Evolutionary conservation across 2,329 filamentous ascomycete genomes (phyloP), one percentile per base, ranked within the genome.

Genomic region (Aspergillus sp.): DNA sequence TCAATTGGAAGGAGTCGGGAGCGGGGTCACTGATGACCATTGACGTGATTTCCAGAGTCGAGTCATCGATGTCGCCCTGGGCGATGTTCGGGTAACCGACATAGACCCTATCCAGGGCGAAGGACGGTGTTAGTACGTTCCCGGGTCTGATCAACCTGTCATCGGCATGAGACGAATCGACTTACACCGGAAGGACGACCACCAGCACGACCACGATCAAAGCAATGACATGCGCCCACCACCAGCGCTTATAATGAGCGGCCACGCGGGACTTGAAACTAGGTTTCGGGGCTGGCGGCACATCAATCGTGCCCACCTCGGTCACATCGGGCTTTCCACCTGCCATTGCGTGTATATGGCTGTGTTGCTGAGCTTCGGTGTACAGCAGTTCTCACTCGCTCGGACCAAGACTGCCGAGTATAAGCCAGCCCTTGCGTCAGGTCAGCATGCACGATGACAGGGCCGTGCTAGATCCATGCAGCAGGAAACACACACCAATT

Each of bases 41-140:
- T n/a, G 75, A 71, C 1, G 75, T 80, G 61, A 87, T 77, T 31
- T 78, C 73, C 26, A 87, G 72, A 3, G 74, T 79, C 1, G 85
- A 81, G 32, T 78, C 72, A 65, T 85, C 79, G 65, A 87, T 79
- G 54, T 81, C 80, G 46, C 71, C 59, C 65, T 87, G 85, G 36
- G 84, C 84, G 58, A 84, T 84, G 32, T 81, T 79, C 18, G 85
- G 85, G 66, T 87, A 84, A 3, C 72, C 85, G 54, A 87, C 85
- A 66, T 81, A 87, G 51, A 87, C 77, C 45, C 83, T 84, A 63
- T 29, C 47, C 49, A 26, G 39, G 39, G 20, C 24, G 29, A 47
- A 20, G 47, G 24, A 39, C 3, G 14, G 12, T 2, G 6, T 42
- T 42, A 42, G 16, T 42, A 42, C 6, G 16, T 42, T 12, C 14